phyloP scores from a whole-genome alignment of 23 red algal genomes.

The Gracilariopsis chorda region DNA sequence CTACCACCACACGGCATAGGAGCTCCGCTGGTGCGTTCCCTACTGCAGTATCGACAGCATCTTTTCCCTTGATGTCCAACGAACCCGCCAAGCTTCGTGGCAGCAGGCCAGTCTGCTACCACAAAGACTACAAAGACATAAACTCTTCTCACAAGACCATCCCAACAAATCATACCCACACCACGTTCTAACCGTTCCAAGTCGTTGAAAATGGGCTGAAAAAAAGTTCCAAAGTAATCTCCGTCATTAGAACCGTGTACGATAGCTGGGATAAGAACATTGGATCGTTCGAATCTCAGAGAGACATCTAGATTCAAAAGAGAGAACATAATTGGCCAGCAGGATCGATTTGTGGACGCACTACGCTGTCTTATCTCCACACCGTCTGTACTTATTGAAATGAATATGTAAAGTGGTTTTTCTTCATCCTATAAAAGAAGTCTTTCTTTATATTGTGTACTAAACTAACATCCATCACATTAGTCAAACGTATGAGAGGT shows the following conservation, averaged over 20 bases:
- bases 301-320: background rate
- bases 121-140: background rate
- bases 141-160: background rate
- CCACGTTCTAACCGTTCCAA: background rate
- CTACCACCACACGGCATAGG: background rate
- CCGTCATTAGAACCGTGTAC: background rate
- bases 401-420: background rate
- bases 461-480: background rate
- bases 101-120: background rate
- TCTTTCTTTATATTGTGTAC: background rate
- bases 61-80: background rate
- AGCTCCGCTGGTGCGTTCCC: background rate
- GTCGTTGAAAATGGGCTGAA: background rate
- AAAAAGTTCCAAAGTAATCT: background rate
- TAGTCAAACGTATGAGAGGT: background rate
- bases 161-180: background rate
- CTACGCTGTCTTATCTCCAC: too few species aligned
- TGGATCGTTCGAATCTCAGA: background rate
- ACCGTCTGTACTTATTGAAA: too few species aligned
- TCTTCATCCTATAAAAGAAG: background rate
- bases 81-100: background rate
- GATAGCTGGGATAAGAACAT: background rate
- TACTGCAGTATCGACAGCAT: background rate
- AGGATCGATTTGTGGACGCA: background rate
- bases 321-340: background rate